Percentiles rank a stretch among this genome's conserved stretches.
Evolutionary conservation across 169 alveolate genomes (phyloP).

Genomic region (Cryptosporidium tyzzeri): DNA sequence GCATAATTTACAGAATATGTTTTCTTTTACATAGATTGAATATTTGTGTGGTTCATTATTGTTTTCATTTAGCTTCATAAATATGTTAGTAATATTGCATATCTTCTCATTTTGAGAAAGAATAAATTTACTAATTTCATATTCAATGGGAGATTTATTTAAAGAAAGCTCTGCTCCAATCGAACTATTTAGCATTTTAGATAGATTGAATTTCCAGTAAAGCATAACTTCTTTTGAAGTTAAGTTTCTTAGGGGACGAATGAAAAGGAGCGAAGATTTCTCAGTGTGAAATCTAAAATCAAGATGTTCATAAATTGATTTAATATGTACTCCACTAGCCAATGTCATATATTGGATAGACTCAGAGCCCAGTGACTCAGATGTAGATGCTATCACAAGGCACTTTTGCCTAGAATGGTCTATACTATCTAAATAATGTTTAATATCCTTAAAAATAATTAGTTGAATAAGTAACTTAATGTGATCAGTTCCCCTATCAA

Average conservation of each 20-base stretch:
- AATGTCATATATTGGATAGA: constrained; percentile 59
- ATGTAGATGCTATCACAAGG: constrained; percentile 45
- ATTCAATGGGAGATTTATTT: constrained; percentile 28
- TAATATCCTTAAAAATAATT: constrained; percentile 44
- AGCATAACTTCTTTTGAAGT: constrained; percentile 30
- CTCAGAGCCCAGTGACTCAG: constrained; percentile 57
- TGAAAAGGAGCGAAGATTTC: constrained; percentile 5
- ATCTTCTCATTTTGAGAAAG: constrained; percentile 34
- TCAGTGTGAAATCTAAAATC: constrained; percentile 32
- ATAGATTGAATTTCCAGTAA: constrained; percentile 41
- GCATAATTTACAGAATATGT: background rate
- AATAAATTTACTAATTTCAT: constrained; percentile 31
- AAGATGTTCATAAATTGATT: constrained; percentile 13
- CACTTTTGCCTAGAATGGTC: constrained; percentile 21
- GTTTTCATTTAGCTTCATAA: constrained; percentile 9
- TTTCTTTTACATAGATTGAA: background rate
- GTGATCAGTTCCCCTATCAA: constrained; percentile 44
- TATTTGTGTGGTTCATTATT: background rate
- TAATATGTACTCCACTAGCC: constrained; percentile 43
- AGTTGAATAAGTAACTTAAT: constrained; percentile 38
- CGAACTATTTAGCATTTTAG: constrained; percentile 4
- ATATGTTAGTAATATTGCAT: constrained; percentile 44
- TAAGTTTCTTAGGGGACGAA: constrained; percentile 52
- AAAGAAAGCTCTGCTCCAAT: constrained; percentile 64
- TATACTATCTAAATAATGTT: constrained; percentile 1